Conservation (phyloP, 805 yeast genomes). For the Saccharomycopsis fodiens region DNA sequence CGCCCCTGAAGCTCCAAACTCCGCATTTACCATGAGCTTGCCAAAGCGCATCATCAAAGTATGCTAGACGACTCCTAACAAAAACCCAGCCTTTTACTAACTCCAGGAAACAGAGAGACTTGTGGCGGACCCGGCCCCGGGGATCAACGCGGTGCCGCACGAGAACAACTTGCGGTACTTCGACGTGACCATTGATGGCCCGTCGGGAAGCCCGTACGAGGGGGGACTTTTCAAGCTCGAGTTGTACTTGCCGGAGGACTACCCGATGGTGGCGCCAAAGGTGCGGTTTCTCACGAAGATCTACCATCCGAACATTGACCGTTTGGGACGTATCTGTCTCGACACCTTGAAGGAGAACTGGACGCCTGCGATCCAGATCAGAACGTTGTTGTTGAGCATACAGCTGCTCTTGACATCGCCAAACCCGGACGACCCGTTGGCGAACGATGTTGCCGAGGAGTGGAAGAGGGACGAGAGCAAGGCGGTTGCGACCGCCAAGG, state of each 20-base stretch:
- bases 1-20: too few species aligned
- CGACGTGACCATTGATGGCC: conserved; percentile 88
- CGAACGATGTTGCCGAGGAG: conserved; percentile 94
- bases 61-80: conserved; percentile 24
- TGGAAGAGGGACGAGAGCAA: conserved; percentile 82
- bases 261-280: conserved; percentile 97
- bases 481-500: conserved; percentile 72
- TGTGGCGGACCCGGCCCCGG: conserved; percentile 92
- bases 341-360: conserved; percentile 90
- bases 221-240: conserved; percentile 77
- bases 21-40: conserved; percentile 30
- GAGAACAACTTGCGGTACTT: conserved; percentile 92
- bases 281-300: conserved; percentile 89
- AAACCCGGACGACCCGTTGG: conserved; percentile 96
- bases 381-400: conserved; percentile 83
- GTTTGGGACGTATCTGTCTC: conserved; percentile 89
- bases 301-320: conserved; percentile 94
- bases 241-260: conserved; percentile 88
- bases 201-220: conserved; percentile 86
- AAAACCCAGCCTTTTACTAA: background rate
- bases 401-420: conserved; percentile 95
- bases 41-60: conserved; percentile 91
- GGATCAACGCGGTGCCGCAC: conserved; percentile 87
- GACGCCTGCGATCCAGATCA: conserved; percentile 95
- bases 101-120: conserved; percentile 84